Evolutionary conservation across 208 protist species (phyloP), one percentile per base, ranked within the genome.

Genomic region (Leishmania amazonensis): DNA sequence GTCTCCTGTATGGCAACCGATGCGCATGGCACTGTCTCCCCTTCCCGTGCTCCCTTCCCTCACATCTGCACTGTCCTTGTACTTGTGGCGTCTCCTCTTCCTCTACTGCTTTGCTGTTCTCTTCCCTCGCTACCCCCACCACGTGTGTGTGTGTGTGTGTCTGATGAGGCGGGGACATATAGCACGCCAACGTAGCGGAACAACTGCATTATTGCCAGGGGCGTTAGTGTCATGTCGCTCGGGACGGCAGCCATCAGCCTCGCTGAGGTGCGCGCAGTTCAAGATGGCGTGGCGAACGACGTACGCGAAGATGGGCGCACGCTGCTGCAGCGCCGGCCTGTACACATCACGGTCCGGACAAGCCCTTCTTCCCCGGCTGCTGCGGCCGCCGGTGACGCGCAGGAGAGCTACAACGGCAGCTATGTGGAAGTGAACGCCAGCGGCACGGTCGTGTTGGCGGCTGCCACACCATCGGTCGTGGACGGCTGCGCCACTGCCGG

Each of bases 271-370:
- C 87, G 87, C 11, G 70, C 87, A 31, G 89, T 97, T 49, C 94
- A 96, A 71, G 92, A 95, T 58, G 90, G 92, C 35, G 83, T 97
- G 40, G 75, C 76, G 40, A 85, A 91, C 75, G 91, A 95, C 75
- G 84, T 94, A 13, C 91, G 94, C 31, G 85, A 89, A 67, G 94
- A 97, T 76, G 94, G 94, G 31, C 92, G 94, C 51, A 90, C 89
- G 6, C 90, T 96, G 58, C 86, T 95, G 79, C 94, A 96, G 89
- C 94, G 88, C 54, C 91, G 94, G 1, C 91, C 88, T 0, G 84
- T 94, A 57, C 83, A 81, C 54, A 60, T 94, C 60, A 81, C 53
- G 31, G 21, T 54, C 5, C 82, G 78, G 19, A 24, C 82, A 19
- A 79, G 77, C 45, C 82, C 82, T 38, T 88, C 81, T 51, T 67